Conservation (phyloP, 31 red algal species). For the Pterothamnion heteromorphum region DNA sequence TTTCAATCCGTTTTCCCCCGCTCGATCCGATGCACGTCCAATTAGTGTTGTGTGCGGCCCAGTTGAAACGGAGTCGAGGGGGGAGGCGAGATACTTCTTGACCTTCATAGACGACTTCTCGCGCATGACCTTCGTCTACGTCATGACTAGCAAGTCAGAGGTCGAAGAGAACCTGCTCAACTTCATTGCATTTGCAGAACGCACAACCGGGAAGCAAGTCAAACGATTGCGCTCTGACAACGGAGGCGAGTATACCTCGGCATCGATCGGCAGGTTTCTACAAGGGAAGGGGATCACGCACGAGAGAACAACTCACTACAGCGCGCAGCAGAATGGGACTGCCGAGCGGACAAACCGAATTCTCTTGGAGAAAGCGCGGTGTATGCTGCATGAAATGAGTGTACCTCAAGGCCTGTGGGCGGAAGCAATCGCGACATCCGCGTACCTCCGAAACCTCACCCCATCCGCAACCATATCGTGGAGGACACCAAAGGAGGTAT, state of each 20-base stretch:
- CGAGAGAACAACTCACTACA: neutral
- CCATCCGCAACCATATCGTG: neutral
- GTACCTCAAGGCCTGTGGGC: neutral
- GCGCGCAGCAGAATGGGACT: neutral
- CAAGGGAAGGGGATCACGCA: neutral
- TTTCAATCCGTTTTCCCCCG: too few species aligned
- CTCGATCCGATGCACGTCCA: too few species aligned
- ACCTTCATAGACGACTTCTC: neutral
- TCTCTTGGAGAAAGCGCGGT: neutral
- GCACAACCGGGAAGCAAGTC: neutral
- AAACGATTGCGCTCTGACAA: slow-evolving; percentile 13
- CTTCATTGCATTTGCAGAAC: neutral
- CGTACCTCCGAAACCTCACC: neutral
- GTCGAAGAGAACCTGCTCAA: neutral
- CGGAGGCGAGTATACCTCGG: neutral
- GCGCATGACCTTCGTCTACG: slow-evolving; percentile 10
- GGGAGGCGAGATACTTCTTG: too few species aligned
- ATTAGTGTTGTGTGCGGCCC: too few species aligned
- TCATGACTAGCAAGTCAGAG: neutral
- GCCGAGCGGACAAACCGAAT: neutral
- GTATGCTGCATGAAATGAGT: neutral
- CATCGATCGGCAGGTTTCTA: neutral
- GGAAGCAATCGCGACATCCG: neutral
- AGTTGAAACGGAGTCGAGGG: too few species aligned
- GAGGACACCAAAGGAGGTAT: neutral